These are phyloP conservation scores for Selaginella tamariscina DNA, from an alignment of 75 land plant species.

Conservation along the genomic window DNA sequence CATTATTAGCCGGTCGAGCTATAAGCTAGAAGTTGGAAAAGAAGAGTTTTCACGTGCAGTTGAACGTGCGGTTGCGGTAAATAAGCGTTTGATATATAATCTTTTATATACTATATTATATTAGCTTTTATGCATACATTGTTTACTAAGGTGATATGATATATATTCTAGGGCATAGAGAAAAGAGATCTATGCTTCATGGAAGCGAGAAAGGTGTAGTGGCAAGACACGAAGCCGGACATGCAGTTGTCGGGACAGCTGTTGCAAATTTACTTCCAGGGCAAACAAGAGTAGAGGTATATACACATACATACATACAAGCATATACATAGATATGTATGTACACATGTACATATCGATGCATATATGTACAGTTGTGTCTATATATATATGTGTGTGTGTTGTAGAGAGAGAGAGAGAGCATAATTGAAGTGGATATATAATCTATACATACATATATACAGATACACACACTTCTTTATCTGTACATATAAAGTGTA, in stretches of 20 bases:
- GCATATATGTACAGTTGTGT: too few species aligned
- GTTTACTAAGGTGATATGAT: too few species aligned
- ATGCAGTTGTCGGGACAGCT: slow-evolving; percentile 8
- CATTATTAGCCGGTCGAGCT: slow-evolving; percentile 85
- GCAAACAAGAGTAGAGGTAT: slow-evolving; percentile 6
- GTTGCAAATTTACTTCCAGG: slow-evolving; percentile 8
- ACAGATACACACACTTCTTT: too few species aligned
- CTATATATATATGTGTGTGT: too few species aligned
- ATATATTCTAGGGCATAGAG: neutral
- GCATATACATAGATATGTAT: too few species aligned
- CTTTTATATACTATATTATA: neutral
- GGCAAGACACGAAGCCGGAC: slow-evolving; percentile 5
- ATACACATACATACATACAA: too few species aligned
- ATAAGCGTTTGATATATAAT: neutral
- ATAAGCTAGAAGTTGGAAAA: slow-evolving; percentile 67
- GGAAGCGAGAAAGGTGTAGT: slow-evolving; percentile 10
- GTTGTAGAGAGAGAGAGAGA: too few species aligned
- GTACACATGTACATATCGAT: too few species aligned
- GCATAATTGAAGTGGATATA: too few species aligned
- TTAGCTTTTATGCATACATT: neutral
- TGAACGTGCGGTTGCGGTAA: slow-evolving; percentile 87
- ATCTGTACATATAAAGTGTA: neutral
- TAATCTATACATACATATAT: too few species aligned
- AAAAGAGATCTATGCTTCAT: slow-evolving; percentile 7
- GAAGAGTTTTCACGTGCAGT: slow-evolving; percentile 82